Evolutionary conservation across 768 basidiomycete species (phyloP), one percentile per base, ranked within the genome.

Genomic region (Tricholoma sp.): DNA sequence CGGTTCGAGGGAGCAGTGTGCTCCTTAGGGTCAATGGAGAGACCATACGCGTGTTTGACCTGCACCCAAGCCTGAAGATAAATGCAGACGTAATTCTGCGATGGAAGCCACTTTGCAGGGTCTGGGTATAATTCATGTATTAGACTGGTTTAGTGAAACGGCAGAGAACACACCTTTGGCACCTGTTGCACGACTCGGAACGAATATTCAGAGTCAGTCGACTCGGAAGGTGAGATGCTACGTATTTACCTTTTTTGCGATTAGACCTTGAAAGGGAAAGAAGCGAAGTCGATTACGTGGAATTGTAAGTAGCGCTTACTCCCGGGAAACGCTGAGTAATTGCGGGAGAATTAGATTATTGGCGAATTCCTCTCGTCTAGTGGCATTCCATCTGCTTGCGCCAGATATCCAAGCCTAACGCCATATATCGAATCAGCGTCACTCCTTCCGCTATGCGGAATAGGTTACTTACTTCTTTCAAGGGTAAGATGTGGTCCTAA

Each of bases 331-430:
- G 41, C 81, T 81, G 29, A 82, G 66, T 3, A 84, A 72, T 66
- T 83, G 82, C 5, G 82, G 82, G 24, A 80, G 73, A 1, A 75
- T 78, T 46, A 84, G 65, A 54, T 84, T 82, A 61, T 83, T 84
- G 9, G 83, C 82, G 55, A 77, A 80, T 0, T 76, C 71, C 59
- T 83, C 75, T 29, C 82, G 75, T 58, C 78, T 76, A 1, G 76
- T 78, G 35, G 61, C 64, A 14, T 80, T 79, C 83, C 83, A 84
- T 41, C 63, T 57, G 8, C 78, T 70, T 11, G 82, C 83, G 18
- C 82, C 83, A 7, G 80, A 82, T 0, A 83, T 60, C 82, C 82
- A 83, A 0, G 82, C 82, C 75, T 80, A 29, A 2, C 7, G 10
- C 7, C n/a, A 18, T 7, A 5, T 16, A 4, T 18, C 18, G 6